Evolutionary conservation across 352 stramenopile species (phyloP).

Genomic region (Globisporangium apiculatum): DNA sequence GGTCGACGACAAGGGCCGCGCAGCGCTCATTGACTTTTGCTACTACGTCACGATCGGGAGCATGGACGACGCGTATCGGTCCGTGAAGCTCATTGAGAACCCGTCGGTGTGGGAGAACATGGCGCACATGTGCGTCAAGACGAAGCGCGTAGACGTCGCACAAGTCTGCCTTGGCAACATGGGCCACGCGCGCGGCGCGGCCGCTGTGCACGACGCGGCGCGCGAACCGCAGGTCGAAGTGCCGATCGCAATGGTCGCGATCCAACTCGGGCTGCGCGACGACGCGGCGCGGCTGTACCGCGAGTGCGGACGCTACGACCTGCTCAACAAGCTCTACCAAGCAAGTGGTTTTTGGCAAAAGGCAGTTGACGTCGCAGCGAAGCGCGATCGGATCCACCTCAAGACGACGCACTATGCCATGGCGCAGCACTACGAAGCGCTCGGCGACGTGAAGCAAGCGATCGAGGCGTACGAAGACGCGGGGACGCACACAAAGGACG

Average conservation of each 20-base stretch:
- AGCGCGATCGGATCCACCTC: slow-evolving; percentile 88
- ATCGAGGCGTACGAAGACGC: slow-evolving; percentile 91
- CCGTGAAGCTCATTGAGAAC: slow-evolving; percentile 91
- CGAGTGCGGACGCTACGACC: slow-evolving; percentile 87
- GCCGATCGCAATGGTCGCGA: slow-evolving; percentile 87
- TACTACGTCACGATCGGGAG: slow-evolving; percentile 94
- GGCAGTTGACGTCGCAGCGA: slow-evolving; percentile 83
- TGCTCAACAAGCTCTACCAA: slow-evolving; percentile 91
- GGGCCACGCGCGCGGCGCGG: slow-evolving; percentile 86
- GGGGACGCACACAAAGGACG: slow-evolving; percentile 85
- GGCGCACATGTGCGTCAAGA: slow-evolving; percentile 95
- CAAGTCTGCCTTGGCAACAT: slow-evolving; percentile 94
- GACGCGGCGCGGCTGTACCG: slow-evolving; percentile 89
- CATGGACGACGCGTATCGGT: slow-evolving; percentile 93
- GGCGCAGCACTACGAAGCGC: slow-evolving; percentile 86
- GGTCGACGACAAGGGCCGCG: slow-evolving; percentile 75
- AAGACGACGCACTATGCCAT: slow-evolving; percentile 88
- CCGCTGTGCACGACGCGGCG: slow-evolving; percentile 79
- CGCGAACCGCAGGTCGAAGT: slow-evolving; percentile 70
- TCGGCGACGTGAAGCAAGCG: slow-evolving; percentile 83
- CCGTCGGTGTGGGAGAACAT: slow-evolving; percentile 94
- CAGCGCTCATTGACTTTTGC: slow-evolving; percentile 92
- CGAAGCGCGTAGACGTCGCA: slow-evolving; percentile 90
- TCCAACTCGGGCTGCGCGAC: slow-evolving; percentile 89
- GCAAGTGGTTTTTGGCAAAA: slow-evolving; percentile 88